A percentile compares a stretch with the other conserved stretches of the same genome.
Conservation (phyloP, 495 filamentous ascomycete species). For the Thozetella sp. region DNA sequence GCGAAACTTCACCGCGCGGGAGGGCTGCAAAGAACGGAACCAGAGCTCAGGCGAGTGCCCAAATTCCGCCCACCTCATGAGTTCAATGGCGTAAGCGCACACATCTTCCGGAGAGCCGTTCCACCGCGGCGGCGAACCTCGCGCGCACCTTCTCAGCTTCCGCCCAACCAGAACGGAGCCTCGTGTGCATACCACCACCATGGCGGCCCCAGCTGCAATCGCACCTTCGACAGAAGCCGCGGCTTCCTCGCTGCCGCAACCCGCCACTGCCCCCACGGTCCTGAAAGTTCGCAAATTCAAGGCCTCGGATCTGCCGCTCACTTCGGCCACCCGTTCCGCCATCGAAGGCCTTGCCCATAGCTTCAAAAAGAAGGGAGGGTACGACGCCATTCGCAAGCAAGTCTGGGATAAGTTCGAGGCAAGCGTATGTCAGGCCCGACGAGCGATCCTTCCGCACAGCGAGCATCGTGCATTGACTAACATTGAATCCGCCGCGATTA, state of each 20-base stretch:
- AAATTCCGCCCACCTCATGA: background rate
- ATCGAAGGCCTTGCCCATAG: constrained; percentile 79
- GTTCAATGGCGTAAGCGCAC: background rate
- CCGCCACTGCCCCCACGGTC: constrained; percentile 1
- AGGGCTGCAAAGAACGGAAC: background rate
- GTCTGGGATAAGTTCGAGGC: constrained; percentile 80
- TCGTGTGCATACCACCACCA: constrained; percentile 3
- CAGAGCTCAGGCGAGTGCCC: background rate
- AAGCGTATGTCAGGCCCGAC: constrained; percentile 53
- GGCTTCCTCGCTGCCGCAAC: background rate
- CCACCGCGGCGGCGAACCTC: background rate
- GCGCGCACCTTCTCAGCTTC: background rate
- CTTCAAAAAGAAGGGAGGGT: constrained; percentile 91
- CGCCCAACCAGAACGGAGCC: background rate
- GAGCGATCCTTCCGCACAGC: background rate
- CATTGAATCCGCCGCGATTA: constrained; percentile 24
- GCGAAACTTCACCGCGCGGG: background rate
- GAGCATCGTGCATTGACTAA: constrained; percentile 2
- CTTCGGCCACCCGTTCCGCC: constrained; percentile 67
- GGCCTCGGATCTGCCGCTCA: constrained; percentile 78
- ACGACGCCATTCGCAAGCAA: constrained; percentile 80
- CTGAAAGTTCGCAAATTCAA: constrained; percentile 69
- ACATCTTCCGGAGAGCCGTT: background rate
- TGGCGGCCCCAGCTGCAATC: background rate
- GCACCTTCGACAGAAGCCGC: background rate